Percentiles rank a stretch among this genome's conserved stretches.
Conservation (phyloP, 441 rosid species). For the Populus hybrid region DNA sequence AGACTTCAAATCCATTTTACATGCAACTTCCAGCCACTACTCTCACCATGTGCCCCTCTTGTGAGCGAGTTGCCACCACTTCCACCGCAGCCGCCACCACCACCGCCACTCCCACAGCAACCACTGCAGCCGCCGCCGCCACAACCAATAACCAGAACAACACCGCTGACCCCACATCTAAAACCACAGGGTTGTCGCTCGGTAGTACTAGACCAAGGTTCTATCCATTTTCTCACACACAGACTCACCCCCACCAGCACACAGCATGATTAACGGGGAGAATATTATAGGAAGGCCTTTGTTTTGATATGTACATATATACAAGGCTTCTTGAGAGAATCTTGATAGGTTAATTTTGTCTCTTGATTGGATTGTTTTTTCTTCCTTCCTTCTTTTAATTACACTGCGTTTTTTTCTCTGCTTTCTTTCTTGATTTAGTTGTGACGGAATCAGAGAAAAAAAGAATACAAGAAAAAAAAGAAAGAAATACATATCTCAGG, state of each 20-base stretch:
- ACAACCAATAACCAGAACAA: not conserved
- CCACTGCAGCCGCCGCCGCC: not conserved
- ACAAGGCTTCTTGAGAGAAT: constrained; percentile 5
- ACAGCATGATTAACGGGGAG: not conserved
- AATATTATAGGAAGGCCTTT: not conserved
- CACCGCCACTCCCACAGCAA: not conserved
- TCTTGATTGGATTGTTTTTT: not conserved
- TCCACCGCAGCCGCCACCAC: constrained; percentile 23
- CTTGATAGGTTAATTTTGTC: not conserved
- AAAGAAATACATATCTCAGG: not conserved
- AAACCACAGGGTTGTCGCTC: constrained; percentile 9
- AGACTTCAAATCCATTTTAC: constrained; percentile 74
- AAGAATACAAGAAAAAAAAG: not conserved
- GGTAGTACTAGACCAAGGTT: constrained; percentile 11
- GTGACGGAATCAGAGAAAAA: not conserved
- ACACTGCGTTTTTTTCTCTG: not conserved
- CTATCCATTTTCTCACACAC: constrained; percentile 20
- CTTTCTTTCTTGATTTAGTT: not conserved
- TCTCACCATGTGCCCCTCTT: constrained; percentile 97
- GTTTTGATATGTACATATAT: constrained; percentile 10
- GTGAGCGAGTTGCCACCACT: constrained; percentile 64
- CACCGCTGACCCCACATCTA: constrained; percentile 10
- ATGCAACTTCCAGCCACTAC: constrained; percentile 97
- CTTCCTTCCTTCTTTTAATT: not conserved
- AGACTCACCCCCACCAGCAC: not conserved